Percentiles rank a stretch among this genome's conserved stretches.
Conservation (phyloP, 805 yeast genomes). For the Alloascoidea hylecoeti region DNA sequence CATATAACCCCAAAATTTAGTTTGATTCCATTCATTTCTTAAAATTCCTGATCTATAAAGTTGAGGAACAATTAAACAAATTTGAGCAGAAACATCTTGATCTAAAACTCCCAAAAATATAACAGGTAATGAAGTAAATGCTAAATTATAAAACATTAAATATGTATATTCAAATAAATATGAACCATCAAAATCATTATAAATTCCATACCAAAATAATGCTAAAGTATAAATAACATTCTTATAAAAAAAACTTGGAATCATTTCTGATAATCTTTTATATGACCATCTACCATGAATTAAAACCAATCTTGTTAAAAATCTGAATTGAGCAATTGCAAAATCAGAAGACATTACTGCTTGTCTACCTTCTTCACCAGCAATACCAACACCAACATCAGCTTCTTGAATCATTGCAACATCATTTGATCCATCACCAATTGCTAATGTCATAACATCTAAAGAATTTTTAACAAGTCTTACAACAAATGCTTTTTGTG, state of each 20-base stretch:
- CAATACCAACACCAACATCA: slow-evolving; percentile 79
- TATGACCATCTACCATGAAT: slow-evolving; percentile 86
- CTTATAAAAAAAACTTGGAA: slow-evolving; percentile 69
- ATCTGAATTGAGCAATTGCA: slow-evolving; percentile 76
- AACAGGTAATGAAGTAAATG: slow-evolving; percentile 71
- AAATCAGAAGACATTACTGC: slow-evolving; percentile 84
- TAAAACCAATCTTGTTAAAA: slow-evolving; percentile 45
- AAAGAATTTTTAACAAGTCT: slow-evolving; percentile 59
- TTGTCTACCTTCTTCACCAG: slow-evolving; percentile 86
- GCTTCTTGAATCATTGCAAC: slow-evolving; percentile 89
- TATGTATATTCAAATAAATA: slow-evolving; percentile 69
- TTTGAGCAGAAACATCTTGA: slow-evolving; percentile 63
- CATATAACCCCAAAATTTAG: slow-evolving; percentile 63
- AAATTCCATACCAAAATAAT: slow-evolving; percentile 70
- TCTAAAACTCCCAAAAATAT: slow-evolving; percentile 69
- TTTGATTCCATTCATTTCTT: slow-evolving; percentile 55
- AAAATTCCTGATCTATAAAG: slow-evolving; percentile 60
- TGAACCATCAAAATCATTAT: slow-evolving; percentile 63
- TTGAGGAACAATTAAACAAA: slow-evolving; percentile 62
- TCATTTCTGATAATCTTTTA: slow-evolving; percentile 70
- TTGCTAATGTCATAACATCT: slow-evolving; percentile 74
- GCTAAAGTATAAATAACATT: slow-evolving; percentile 65
- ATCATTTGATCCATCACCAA: slow-evolving; percentile 84
- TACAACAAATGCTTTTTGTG: slow-evolving; percentile 79
- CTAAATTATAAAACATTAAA: slow-evolving; percentile 70